Percentiles rank a stretch among this genome's conserved stretches.
Evolutionary conservation across 768 basidiomycete genomes (phyloP).

Genomic region (Rhizopogon vinicolor): DNA sequence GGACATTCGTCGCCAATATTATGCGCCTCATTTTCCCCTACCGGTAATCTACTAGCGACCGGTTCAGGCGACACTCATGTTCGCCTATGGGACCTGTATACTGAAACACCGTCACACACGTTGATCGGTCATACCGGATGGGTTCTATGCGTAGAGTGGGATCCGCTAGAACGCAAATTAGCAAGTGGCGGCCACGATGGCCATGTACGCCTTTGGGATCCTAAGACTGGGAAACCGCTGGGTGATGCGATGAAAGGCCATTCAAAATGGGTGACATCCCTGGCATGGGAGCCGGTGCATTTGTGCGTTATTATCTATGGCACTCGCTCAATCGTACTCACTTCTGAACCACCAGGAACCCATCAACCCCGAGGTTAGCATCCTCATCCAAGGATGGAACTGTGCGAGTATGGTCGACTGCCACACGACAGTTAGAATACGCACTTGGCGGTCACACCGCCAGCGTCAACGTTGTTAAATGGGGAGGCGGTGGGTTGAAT

Average conservation of each 20-base stretch:
- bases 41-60: slow-evolving; percentile 85
- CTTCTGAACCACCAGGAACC: slow-evolving; percentile 47
- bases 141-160: slow-evolving; percentile 98
- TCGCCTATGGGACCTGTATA: slow-evolving; percentile 33
- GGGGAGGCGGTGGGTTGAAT: slow-evolving; percentile 81
- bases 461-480: slow-evolving; percentile 91
- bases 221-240: slow-evolving; percentile 84
- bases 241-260: slow-evolving; percentile 92
- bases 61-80: slow-evolving; percentile 94
- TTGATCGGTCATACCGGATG: slow-evolving; percentile 89
- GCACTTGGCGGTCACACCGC: slow-evolving; percentile 91
- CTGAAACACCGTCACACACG: slow-evolving; percentile 86
- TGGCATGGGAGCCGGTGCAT: slow-evolving; percentile 96
- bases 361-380: slow-evolving; percentile 76
- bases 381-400: slow-evolving; percentile 96
- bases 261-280: slow-evolving; percentile 92
- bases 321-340: slow-evolving; percentile 3
- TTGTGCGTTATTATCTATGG: slow-evolving; percentile 45
- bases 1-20: slow-evolving; percentile 92
- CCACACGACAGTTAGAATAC: slow-evolving; percentile 69
- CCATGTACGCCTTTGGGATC: slow-evolving; percentile 91
- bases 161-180: slow-evolving; percentile 83
- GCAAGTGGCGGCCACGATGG: slow-evolving; percentile 96
- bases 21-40: slow-evolving; percentile 94
- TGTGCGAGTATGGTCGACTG: slow-evolving; percentile 89